A percentile compares a stretch with the other conserved stretches of the same genome.
Conservation (phyloP, 331 rosid species). For the Phaseolus coccineus region DNA sequence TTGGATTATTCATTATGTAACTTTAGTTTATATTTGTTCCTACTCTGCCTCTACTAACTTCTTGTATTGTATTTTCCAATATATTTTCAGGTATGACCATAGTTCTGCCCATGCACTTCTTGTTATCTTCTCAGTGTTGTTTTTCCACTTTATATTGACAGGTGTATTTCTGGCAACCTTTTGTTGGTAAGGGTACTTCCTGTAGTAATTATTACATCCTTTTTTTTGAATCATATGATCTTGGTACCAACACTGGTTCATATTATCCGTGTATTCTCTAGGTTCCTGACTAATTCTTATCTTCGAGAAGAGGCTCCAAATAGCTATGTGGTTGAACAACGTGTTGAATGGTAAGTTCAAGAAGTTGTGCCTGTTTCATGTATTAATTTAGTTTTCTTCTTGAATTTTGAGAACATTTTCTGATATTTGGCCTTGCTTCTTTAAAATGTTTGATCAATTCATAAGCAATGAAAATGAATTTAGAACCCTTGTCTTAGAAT, state of each 20-base stretch:
- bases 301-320: constrained; percentile 98
- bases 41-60: constrained; percentile 28
- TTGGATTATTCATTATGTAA: constrained; percentile 17
- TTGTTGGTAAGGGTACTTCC: constrained; percentile 76
- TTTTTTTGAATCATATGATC: constrained; percentile 23
- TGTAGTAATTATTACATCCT: constrained; percentile 11
- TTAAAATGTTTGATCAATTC: constrained; percentile 32
- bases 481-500: constrained; percentile 20
- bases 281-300: constrained; percentile 93
- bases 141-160: constrained; percentile 83
- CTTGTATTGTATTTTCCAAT: constrained; percentile 27
- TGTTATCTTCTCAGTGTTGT: constrained; percentile 86
- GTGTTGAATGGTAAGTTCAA: constrained; percentile 88
- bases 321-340: constrained; percentile 99
- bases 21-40: constrained; percentile 9
- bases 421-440: constrained; percentile 30
- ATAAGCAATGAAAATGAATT: constrained; percentile 19
- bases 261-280: constrained; percentile 45
- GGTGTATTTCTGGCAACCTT: constrained; percentile 88
- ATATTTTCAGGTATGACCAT: constrained; percentile 90
- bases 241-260: constrained; percentile 25
- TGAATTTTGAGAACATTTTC: constrained; percentile 34
- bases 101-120: constrained; percentile 85
- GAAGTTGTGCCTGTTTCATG: constrained; percentile 14
- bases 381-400: constrained; percentile 36